Base-by-base conservation (phyloP, 495 filamentous ascomycete species). In the Neurospora sp. region DNA sequence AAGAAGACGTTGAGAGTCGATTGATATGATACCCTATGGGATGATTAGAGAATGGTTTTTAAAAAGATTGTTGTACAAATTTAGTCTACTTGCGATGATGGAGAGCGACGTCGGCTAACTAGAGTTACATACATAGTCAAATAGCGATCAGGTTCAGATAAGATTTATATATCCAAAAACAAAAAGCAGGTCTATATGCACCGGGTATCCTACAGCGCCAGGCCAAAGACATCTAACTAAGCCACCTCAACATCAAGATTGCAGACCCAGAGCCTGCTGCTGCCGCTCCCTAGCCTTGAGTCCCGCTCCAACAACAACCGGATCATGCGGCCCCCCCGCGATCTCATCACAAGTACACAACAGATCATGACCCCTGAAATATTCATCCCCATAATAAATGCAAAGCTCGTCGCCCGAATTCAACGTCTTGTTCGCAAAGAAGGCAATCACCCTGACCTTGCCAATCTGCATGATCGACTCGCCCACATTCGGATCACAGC, bases 361-460 rank as follows among this genome's bases (percentile, higher is more conserved):
- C 14, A 73, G 31, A 16, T 9, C 62, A 39, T 72, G 38, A 14
- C 70, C 71, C 9, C 8, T 62, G 49, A 80, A 80, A 44, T 78
- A 80, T 0, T 62, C 46, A 11, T n/a, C 23, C 4, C 78, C 78
- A 38, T 80, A 79, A 7, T 31, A 44, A 20, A 80, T 72, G n/a
- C 72, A 70, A 16, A 80, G 41, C 73, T 80, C 60, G 49, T 76
- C 73, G 2, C 74, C 72, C 0, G 20, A 39, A 4, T 14, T 6
- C 18, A 79, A 42, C 2, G 38, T 11, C 41, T 27, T 23, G 10
- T 14, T 10, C 1, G 77, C 70, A 5, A 6, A 11, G 60, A 77
- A 77, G 14, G 70, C 70, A 3, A 80, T n/a, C 8, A 72, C 44
- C 66, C 73, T 38, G 1, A 77, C 60, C 40, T 75, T 71, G 3